Evolutionary conservation across 345 rosid genomes (phyloP), one percentile per base, ranked within the genome.

Genomic region (Erysimum cheiranthoides): DNA sequence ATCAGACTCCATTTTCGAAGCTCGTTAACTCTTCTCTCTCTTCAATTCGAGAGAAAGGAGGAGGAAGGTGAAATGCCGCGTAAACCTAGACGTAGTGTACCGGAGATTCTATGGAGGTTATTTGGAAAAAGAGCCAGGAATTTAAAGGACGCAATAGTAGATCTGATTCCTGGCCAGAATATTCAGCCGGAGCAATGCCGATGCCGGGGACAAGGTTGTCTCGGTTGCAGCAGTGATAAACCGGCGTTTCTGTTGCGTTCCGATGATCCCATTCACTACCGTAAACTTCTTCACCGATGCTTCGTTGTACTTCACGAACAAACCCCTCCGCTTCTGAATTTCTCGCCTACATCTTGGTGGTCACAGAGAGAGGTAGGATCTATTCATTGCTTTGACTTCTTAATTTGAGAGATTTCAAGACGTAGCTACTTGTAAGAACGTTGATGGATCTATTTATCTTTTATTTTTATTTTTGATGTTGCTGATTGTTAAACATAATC

Each of bases 181-280:
- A 72, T 35, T 42, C 68, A 72, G 58, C 57, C 65, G 58, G 77
- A 60, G 43, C 4, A 60, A 6, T 89, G 90, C 71, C 65, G 59
- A 4, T 84, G 86, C 78, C 68, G 68, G 0, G 68, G 87, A 17
- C 82, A 74, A 30, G 75, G 75, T 57, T 85, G 90, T 70, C 77
- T 74, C 74, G 40, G 67, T 35, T 77, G 85, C 52, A 61, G 67
- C 25, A 59, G 75, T 58, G 78, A 71, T 34, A 78, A 64, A 21
- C 71, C 61, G 71, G 69, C 85, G 31, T 83, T 84, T 69, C 87
- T 93, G 38, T 18, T 86, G 49, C 82, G 81, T 35, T 81, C 73
- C 0, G 80, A 68, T 14, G 98, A 93, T 71, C 93, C 97, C 2
- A 18, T 52, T 10, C 77, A 83, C 30, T 93, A 91, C 76, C 79